Base-by-base conservation (phyloP, 495 filamentous ascomycete species). In the Penicillium canescens region DNA sequence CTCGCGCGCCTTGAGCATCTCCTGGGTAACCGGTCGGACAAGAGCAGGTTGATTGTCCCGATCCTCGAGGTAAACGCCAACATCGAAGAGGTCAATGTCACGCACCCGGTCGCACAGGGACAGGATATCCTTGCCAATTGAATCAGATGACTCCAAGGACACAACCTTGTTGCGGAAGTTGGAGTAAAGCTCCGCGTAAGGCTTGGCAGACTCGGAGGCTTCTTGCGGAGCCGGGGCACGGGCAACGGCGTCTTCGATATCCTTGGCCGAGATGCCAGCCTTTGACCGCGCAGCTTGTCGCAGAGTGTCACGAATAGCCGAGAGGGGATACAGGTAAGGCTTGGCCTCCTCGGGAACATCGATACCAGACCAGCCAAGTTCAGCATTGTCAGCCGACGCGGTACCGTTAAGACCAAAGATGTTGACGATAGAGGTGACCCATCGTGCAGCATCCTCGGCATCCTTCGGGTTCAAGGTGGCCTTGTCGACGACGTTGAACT, bases 11-110 rank as follows among this genome's bases (percentile, higher is more conserved):
- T 87, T 86, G 33, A 87, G 74, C 31, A 96, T 78, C 45, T 87
- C 86, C 2, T 77, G 77, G 3, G 85, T 86, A 11, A 95, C 79
- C n/a, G 90, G 92, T 48, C 92, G 90, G 56, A 97, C 82, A 1
- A 97, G 75, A 13, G 93, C 90, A 0, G 88, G 86, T 54, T 79
- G 78, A 34, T 77, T 77, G 8, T 88, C 83, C 13, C 90, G 85
- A 62, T 98, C 93, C 62, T 97, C 93, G 9, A 98, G 85, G 56
- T 94, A 92, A 20, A 97, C 84, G 16, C 85, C 90, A 0, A 92
- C 74, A 42, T 90, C 80, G 46, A 87, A 90, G 28, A 98, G 84
- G 47, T 90, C 83, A 23, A 82, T 72, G 60, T 97, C 87, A 23
- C 93, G 88, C 42, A 98, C 80, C 5, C 80, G 77, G 63, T 96